phyloP scores from a whole-genome alignment of 2,329 filamentous ascomycete genomes.

The Zymoseptoria pseudotritici region DNA sequence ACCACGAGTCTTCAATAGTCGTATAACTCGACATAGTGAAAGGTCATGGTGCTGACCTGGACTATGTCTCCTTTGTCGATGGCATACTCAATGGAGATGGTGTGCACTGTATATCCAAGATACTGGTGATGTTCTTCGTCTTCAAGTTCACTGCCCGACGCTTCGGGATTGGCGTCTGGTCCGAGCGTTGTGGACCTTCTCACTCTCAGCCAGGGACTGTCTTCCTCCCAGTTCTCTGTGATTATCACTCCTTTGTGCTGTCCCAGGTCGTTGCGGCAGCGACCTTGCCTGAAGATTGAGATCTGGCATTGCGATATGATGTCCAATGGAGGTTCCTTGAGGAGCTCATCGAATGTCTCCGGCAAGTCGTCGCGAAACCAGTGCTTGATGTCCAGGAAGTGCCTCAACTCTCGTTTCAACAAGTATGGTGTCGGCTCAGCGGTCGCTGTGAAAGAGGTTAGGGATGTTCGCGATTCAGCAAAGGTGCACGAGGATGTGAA shows the following conservation, averaged over 20 bases:
- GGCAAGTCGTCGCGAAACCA: not conserved
- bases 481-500: slow-evolving; percentile 3
- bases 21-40: slow-evolving; percentile 8
- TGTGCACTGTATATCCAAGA: not conserved
- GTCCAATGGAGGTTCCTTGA: not conserved
- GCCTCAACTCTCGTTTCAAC: not conserved
- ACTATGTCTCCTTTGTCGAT: slow-evolving; percentile 9
- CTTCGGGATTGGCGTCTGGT: not conserved
- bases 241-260: not conserved
- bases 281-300: not conserved
- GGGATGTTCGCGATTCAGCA: not conserved
- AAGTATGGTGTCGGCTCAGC: not conserved
- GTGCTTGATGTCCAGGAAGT: not conserved
- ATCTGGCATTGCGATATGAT: not conserved
- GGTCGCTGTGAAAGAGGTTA: not conserved
- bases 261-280: not conserved
- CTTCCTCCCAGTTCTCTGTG: not conserved
- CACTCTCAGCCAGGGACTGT: not conserved
- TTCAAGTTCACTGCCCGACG: not conserved
- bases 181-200: not conserved
- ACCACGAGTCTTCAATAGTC: slow-evolving; percentile 15
- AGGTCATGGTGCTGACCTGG: slow-evolving; percentile 3
- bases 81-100: slow-evolving; percentile 1
- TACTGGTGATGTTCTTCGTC: not conserved
- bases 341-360: not conserved